Evolutionary conservation across 2,329 filamentous ascomycete species (phyloP).

Genomic region (Alternaria sp.): DNA sequence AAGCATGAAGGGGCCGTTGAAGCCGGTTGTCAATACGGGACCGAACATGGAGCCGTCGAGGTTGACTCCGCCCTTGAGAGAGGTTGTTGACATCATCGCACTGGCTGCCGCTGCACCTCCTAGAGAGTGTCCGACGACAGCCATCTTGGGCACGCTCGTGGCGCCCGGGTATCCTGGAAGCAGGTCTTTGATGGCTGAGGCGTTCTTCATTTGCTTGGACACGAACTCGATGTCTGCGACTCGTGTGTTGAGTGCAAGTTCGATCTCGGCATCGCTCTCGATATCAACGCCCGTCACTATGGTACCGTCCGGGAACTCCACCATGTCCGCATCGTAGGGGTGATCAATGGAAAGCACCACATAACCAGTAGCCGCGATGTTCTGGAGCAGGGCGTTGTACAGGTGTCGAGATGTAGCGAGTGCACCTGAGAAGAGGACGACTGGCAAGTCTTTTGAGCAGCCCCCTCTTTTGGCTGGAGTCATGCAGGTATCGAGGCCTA

Average conservation of each 20-base stretch:
- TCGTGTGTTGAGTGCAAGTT: constrained; percentile 27
- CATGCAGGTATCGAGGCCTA: constrained; percentile 26
- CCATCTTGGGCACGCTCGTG: constrained; percentile 6
- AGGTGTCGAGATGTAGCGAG: constrained; percentile 53
- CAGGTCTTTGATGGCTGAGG: constrained; percentile 7
- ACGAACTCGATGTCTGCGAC: constrained; percentile 31
- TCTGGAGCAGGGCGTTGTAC: constrained; percentile 53
- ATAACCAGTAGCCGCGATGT: constrained; percentile 57
- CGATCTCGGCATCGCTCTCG: constrained; percentile 29
- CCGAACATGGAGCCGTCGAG: constrained; percentile 46
- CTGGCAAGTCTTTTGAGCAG: constrained; percentile 11
- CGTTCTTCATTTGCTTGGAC: constrained; percentile 22
- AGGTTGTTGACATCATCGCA: constrained; percentile 18
- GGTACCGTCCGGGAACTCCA: constrained; percentile 58
- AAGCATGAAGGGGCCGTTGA: constrained; percentile 30
- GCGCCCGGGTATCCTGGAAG: background rate
- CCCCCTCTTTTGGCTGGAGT: background rate
- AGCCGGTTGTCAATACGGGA: constrained; percentile 15
- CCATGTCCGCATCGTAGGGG: constrained; percentile 55
- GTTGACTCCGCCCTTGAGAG: constrained; percentile 40
- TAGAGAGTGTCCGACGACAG: constrained; percentile 45
- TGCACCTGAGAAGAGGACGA: constrained; percentile 56
- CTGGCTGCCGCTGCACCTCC: constrained; percentile 42
- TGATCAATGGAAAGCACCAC: constrained; percentile 59
- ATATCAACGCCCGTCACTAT: constrained; percentile 34